Base-by-base conservation (phyloP, 306 rosid genomes). In the Cicer judaicum region DNA sequence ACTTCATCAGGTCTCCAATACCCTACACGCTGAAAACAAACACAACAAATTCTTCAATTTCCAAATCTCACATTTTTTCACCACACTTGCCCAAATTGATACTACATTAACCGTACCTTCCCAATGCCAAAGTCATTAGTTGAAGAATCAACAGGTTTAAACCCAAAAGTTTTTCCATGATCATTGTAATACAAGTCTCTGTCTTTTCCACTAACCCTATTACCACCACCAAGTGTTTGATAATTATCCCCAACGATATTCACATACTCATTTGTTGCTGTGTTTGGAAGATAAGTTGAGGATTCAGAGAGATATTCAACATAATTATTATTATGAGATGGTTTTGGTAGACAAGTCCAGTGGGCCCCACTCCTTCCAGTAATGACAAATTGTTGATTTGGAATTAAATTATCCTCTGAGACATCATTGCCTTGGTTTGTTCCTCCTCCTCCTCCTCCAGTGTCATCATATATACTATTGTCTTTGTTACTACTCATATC, bases 261-360 rank as follows among this genome's bases (percentile, higher is more conserved):
- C 36, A 29, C 36, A 57, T 80, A 82, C 64, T 86, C 85, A 8
- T 10, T 2, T 64, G 74, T 53, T 38, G 87, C 42, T 55, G 67
- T 13, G 74, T 69, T 83, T 8, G 85, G 83, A 40, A 82, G 74
- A 84, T 75, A 82, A 47, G 74, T 39, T 48, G 93, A 85, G 61
- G 86, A 73, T 67, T 89, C 96, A 2, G 89, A 65, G 44, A 88
- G 84, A 84, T 70, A 93, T 44, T 91, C 80, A 70, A 85, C 90
- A 59, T 78, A 87, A 50, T 63, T 74, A 60, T 14, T 60, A 42
- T 9, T 42, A 36, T 77, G 86, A 68, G 84, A 70, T 24, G 78
- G 84, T 75, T 84, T 83, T 18, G 88, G 84, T 48, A 82, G 59
- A 54, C 74, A 78, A 76, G 64, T 75, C 95, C 89, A 80, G 57